These are phyloP conservation scores for Glaciozyma martinii DNA, from an alignment of 768 basidiomycete genomes.

Conservation along the genomic window DNA sequence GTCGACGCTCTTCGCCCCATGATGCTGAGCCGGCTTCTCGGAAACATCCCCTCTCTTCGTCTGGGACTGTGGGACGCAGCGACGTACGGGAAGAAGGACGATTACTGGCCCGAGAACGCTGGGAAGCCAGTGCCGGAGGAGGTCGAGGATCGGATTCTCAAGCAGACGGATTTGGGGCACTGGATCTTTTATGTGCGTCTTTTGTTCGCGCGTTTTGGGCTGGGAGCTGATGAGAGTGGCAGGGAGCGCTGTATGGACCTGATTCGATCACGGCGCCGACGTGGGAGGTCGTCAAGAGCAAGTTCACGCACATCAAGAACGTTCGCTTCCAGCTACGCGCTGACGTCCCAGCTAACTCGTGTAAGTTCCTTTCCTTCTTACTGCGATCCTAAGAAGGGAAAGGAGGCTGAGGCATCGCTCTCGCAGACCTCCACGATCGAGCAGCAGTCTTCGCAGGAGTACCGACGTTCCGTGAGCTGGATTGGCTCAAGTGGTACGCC, in stretches of 20 bases:
- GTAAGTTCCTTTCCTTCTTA: not conserved
- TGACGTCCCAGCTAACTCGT: not conserved
- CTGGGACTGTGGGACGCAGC: constrained; percentile 16
- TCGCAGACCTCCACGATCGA: constrained; percentile 14
- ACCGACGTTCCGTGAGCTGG: constrained; percentile 25
- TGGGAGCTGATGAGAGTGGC: too few species aligned
- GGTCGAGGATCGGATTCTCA: not conserved
- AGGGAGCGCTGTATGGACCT: constrained; percentile 22
- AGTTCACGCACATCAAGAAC: constrained; percentile 13
- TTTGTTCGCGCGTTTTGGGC: too few species aligned
- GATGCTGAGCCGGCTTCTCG: constrained; percentile 2
- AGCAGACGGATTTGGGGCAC: too few species aligned
- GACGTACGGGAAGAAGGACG: not conserved
- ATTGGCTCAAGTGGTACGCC: constrained; percentile 18
- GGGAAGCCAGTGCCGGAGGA: constrained; percentile 7
- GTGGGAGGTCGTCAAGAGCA: constrained; percentile 14
- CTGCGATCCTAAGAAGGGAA: not conserved
- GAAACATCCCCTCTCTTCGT: constrained; percentile 11
- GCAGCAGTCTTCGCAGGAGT: constrained; percentile 26
- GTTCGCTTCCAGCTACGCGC: constrained; percentile 13
- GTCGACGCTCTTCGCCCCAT: constrained; percentile 14
- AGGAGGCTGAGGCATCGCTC: not conserved
- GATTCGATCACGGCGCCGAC: not conserved
- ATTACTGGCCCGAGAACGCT: constrained; percentile 8
- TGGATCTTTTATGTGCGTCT: too few species aligned